Evolutionary conservation across 345 rosid species (phyloP).

Genomic region (Populus deltoides): DNA sequence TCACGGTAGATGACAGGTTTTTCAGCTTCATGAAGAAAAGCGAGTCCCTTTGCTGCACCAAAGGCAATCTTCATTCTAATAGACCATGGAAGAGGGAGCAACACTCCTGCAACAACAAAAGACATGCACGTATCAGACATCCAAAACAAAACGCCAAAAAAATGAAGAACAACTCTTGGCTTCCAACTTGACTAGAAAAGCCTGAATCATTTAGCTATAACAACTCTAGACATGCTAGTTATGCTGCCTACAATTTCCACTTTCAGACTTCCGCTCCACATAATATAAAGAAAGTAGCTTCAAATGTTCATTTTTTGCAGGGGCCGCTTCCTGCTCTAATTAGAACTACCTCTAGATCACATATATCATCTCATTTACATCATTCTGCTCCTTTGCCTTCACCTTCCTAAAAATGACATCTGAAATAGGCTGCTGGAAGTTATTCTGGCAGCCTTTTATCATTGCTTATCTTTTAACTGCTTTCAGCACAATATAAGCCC

Average conservation of each 20-base stretch:
- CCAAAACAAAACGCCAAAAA: not conserved
- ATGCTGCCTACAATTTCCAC: not conserved
- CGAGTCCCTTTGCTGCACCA: conserved; percentile 96
- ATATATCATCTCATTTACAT: too few species aligned
- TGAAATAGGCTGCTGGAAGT: not conserved
- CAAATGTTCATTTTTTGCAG: not conserved
- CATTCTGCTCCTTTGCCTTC: too few species aligned
- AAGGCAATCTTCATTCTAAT: conserved; percentile 88
- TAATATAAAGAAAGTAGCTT: not conserved
- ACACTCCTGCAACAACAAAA: conserved; percentile 55
- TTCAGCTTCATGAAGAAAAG: conserved; percentile 91
- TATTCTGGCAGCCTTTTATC: not conserved
- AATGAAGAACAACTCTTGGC: not conserved
- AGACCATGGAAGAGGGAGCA: conserved; percentile 90
- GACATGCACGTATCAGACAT: not conserved
- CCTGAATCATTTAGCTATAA: not conserved
- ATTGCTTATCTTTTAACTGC: not conserved
- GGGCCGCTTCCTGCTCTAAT: too few species aligned
- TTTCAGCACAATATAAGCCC: not conserved
- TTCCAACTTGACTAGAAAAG: not conserved
- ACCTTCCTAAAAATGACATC: not conserved
- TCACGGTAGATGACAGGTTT: conserved; percentile 96
- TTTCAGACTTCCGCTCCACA: not conserved
- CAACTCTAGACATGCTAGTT: not conserved
- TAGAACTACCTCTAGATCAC: too few species aligned